phyloP scores from a whole-genome alignment of 371 early-diverging fungal species.

The Entomophthora muscae region DNA sequence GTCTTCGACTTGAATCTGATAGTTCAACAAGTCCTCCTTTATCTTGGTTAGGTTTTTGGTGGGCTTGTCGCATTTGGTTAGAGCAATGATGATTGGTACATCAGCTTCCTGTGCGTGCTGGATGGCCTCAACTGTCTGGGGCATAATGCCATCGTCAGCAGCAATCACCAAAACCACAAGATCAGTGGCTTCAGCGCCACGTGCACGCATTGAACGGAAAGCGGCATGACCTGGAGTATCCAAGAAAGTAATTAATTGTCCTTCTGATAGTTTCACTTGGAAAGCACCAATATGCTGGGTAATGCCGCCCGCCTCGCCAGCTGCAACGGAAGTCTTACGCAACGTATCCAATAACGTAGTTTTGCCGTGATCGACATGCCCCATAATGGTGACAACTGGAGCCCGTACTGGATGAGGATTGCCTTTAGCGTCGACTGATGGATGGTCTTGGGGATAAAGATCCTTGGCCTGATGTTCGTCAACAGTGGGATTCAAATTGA shows the following conservation, averaged over 20 bases:
- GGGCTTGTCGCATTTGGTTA: conserved; percentile 92
- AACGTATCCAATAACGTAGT: conserved; percentile 91
- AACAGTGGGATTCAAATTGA: conserved; percentile 67
- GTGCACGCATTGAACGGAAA: conserved; percentile 80
- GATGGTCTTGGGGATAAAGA: conserved; percentile 20
- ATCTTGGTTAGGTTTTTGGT: conserved; percentile 24
- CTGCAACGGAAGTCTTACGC: conserved; percentile 78
- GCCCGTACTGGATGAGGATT: conserved; percentile 51
- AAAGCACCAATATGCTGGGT: conserved; percentile 97
- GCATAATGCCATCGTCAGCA: conserved; percentile 95
- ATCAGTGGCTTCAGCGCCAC: conserved; percentile 86
- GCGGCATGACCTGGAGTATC: conserved; percentile 97
- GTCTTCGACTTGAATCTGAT: conserved; percentile 79
- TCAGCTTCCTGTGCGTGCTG: conserved; percentile 72
- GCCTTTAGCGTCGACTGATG: conserved; percentile 27
- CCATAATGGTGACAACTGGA: conserved; percentile 95
- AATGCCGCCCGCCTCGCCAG: conserved; percentile 92
- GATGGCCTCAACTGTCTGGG: conserved; percentile 90
- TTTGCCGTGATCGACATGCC: conserved; percentile 99
- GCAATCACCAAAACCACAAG: conserved; percentile 91
- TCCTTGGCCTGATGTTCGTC: conserved; percentile 32
- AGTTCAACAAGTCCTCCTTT: conserved; percentile 53
- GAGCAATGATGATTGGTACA: conserved; percentile 86
- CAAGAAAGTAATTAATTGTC: conserved; percentile 70
- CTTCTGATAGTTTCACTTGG: conserved; percentile 26